Conservation (phyloP, 2,329 filamentous ascomycete genomes). For the Furcasterigmium sp. region DNA sequence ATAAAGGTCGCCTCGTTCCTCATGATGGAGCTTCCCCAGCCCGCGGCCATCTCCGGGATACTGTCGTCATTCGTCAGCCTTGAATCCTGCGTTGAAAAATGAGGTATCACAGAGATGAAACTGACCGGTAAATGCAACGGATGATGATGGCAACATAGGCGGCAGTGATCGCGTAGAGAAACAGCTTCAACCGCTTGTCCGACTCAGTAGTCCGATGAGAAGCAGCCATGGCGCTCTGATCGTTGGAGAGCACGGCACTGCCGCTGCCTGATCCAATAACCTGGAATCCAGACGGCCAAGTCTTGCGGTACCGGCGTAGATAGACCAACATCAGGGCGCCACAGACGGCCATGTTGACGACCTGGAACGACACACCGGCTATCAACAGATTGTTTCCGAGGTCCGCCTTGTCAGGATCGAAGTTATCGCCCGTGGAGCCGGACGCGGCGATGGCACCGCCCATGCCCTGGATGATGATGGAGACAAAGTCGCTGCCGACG, state of each 20-base stretch:
- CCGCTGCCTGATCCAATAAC: no score
- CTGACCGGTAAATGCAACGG: constrained; percentile 12
- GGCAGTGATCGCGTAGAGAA: constrained; percentile 5
- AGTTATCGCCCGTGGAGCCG: constrained; percentile 6
- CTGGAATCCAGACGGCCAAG: no score
- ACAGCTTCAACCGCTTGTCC: constrained; percentile 5
- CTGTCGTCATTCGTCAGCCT: not conserved
- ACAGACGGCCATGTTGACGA: constrained; percentile 17
- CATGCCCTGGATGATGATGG: constrained; percentile 17
- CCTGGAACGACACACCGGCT: constrained; percentile 15
- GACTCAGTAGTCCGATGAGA: no score
- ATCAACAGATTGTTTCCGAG: constrained; percentile 11
- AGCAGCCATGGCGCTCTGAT: no score
- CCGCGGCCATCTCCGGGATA: constrained; percentile 6
- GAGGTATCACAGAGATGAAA: not conserved
- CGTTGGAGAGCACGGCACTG: no score
- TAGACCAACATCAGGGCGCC: constrained; percentile 16
- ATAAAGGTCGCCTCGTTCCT: constrained; percentile 9
- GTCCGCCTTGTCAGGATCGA: not conserved
- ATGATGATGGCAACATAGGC: constrained; percentile 10
- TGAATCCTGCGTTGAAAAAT: no score
- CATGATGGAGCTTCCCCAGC: constrained; percentile 10
- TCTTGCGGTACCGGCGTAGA: not conserved
- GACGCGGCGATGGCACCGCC: constrained; percentile 14
- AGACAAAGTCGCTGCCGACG: constrained; percentile 38